A percentile compares a stretch with the other conserved stretches of the same genome.
These are phyloP conservation scores for Plectosphaerella plurivora DNA, from an alignment of 2,329 filamentous ascomycete genomes.

Conservation along the genomic window DNA sequence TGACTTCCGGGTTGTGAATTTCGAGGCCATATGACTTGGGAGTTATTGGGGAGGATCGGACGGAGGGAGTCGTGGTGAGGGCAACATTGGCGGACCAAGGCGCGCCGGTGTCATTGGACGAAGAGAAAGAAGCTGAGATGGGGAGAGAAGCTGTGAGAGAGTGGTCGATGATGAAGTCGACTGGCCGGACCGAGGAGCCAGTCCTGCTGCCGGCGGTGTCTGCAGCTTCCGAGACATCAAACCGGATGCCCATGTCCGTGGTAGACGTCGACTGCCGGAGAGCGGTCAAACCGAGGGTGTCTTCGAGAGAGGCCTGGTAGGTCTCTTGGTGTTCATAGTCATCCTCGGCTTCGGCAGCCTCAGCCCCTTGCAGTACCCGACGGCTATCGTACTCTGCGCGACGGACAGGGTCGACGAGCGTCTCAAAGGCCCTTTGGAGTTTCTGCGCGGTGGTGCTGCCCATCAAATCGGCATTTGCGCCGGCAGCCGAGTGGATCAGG, in stretches of 20 bases:
- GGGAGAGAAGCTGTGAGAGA: conserved; percentile 30
- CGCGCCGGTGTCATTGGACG: too few species aligned
- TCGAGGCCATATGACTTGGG: background rate
- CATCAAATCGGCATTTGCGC: conserved; percentile 30
- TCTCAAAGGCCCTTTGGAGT: conserved; percentile 41
- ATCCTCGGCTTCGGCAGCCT: conserved; percentile 12
- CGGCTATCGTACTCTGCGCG: conserved; percentile 36
- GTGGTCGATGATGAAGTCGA: conserved; percentile 36
- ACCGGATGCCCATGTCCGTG: conserved; percentile 32
- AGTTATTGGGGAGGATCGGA: too few species aligned
- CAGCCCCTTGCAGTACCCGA: conserved; percentile 10
- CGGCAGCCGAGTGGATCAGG: conserved; percentile 37
- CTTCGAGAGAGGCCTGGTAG: conserved; percentile 15
- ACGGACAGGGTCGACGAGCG: conserved; percentile 37
- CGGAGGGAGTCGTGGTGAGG: too few species aligned
- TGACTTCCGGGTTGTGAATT: background rate
- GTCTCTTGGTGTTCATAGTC: conserved; percentile 12
- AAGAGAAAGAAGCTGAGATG: conserved; percentile 5
- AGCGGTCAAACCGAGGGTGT: conserved; percentile 15
- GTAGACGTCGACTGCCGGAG: conserved; percentile 19
- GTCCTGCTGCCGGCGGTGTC: background rate
- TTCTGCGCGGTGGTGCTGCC: conserved; percentile 33
- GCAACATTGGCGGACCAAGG: too few species aligned
- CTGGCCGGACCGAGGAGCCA: conserved; percentile 15
- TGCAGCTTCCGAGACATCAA: conserved; percentile 22